Percentiles rank a stretch among this genome's conserved stretches.
These are phyloP conservation scores for Claviceps maximensis DNA, from an alignment of 2,329 filamentous ascomycete genomes.

Conservation along the genomic window DNA sequence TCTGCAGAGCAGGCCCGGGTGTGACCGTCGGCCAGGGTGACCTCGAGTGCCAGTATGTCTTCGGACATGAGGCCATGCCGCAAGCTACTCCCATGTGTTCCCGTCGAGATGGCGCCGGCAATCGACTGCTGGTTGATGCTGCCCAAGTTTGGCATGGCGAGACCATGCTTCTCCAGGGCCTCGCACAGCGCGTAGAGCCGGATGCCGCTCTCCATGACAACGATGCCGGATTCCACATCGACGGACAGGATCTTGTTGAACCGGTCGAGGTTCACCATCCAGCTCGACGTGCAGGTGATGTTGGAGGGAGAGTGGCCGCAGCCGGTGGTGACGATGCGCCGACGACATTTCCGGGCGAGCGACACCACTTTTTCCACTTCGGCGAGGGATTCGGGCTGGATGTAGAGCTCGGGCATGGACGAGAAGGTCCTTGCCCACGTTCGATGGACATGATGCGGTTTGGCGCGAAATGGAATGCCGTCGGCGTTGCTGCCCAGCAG, in stretches of 20 bases:
- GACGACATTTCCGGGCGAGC: constrained; percentile 67
- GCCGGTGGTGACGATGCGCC: constrained; percentile 74
- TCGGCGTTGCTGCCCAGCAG: constrained; percentile 18
- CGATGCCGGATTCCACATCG: constrained; percentile 49
- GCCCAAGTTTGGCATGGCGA: constrained; percentile 83
- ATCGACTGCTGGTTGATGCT: constrained; percentile 93
- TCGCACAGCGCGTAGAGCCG: constrained; percentile 61
- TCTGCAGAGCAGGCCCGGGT: constrained; percentile 57
- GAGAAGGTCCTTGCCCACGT: constrained; percentile 95
- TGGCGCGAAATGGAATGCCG: constrained; percentile 61
- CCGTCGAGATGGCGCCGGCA: constrained; percentile 82
- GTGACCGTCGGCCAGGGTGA: constrained; percentile 71
- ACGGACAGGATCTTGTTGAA: constrained; percentile 61
- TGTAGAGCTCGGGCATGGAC: constrained; percentile 78
- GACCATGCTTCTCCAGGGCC: constrained; percentile 58
- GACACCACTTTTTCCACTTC: constrained; percentile 77
- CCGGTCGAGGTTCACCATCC: constrained; percentile 87
- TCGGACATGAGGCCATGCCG: constrained; percentile 75
- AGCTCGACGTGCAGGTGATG: constrained; percentile 83
- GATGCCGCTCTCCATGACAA: constrained; percentile 81
- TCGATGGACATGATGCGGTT: constrained; percentile 59
- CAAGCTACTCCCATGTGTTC: constrained; percentile 82
- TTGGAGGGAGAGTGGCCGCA: constrained; percentile 87
- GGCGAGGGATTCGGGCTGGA: constrained; percentile 63
- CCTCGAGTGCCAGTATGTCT: constrained; percentile 57